Evolutionary conservation across 2,329 filamentous ascomycete genomes (phyloP).

Genomic region (Spiromastix sp.): DNA sequence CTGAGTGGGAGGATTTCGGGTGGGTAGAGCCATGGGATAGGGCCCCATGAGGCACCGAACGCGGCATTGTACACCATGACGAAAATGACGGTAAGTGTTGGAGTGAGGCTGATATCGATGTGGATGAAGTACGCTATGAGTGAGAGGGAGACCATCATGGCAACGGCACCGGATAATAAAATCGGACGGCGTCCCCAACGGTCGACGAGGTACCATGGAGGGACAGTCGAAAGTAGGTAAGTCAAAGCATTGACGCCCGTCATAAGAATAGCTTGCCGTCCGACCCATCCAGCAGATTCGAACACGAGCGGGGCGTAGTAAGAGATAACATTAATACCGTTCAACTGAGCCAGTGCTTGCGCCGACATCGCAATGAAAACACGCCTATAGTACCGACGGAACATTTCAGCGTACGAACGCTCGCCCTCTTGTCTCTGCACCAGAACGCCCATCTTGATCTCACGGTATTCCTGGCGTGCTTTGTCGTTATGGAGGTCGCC

Average conservation of each 20-base stretch:
- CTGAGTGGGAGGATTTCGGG: slow-evolving; percentile 97
- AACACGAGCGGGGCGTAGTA: slow-evolving; percentile 97
- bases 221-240: slow-evolving; percentile 84
- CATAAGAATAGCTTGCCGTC: slow-evolving; percentile 87
- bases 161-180: slow-evolving; percentile 75
- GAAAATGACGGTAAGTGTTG: slow-evolving; percentile 77
- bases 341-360: slow-evolving; percentile 88
- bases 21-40: slow-evolving; percentile 95
- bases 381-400: slow-evolving; percentile 77
- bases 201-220: slow-evolving; percentile 95
- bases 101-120: slow-evolving; percentile 68
- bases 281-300: slow-evolving; percentile 90
- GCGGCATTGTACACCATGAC: slow-evolving; percentile 98
- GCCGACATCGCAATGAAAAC: slow-evolving; percentile 99
- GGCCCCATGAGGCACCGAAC: slow-evolving; percentile 96
- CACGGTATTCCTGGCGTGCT: slow-evolving; percentile 89
- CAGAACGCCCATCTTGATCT: slow-evolving; percentile 97
- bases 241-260: slow-evolving; percentile 90
- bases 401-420: slow-evolving; percentile 87
- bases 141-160: slow-evolving; percentile 81
- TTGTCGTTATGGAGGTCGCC: slow-evolving; percentile 91
- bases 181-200: slow-evolving; percentile 82
- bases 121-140: slow-evolving; percentile 92
- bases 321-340: slow-evolving; percentile 98
- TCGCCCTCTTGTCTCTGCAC: slow-evolving; percentile 91